A percentile compares a stretch with the other conserved stretches of the same genome.
Conservation (phyloP, 805 yeast species). For the Metschnikowia matae region DNA sequence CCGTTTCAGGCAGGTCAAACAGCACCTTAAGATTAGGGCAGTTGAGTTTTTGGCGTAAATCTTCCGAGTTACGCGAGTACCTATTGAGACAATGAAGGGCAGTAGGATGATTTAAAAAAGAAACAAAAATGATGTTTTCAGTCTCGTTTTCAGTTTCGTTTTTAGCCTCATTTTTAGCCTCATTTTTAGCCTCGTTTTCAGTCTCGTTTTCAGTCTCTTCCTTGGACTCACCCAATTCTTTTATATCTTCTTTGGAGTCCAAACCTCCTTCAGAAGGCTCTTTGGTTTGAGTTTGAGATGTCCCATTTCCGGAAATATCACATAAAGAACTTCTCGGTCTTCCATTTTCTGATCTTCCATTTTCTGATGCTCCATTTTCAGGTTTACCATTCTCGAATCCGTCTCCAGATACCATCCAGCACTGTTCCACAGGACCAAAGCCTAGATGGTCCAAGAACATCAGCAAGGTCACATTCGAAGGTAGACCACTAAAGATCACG, state of each 20-base stretch:
- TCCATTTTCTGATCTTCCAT: no score
- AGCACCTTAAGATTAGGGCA: neutral
- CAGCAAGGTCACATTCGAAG: slow-evolving; percentile 22
- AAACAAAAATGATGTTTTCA: neutral
- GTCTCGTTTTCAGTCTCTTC: neutral
- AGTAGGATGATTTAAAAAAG: slow-evolving; percentile 31
- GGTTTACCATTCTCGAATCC: no score
- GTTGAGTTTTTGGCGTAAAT: slow-evolving; percentile 16
- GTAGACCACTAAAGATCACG: slow-evolving; percentile 29
- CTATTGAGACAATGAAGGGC: slow-evolving; percentile 32
- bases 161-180: no score
- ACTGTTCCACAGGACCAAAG: slow-evolving; percentile 61
- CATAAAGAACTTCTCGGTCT: no score
- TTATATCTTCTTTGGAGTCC: neutral
- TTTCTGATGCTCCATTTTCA: no score
- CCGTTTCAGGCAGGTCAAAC: slow-evolving; percentile 8
- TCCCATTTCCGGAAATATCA: no score
- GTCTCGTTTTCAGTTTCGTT: no score
- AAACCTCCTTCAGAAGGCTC: no score
- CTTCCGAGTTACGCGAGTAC: slow-evolving; percentile 24
- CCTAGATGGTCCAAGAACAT: slow-evolving; percentile 45
- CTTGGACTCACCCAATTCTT: no score
- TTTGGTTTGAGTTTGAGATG: no score
- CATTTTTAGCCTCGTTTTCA: no score
- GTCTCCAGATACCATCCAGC: slow-evolving; percentile 31